phyloP scores from a whole-genome alignment of 495 filamentous ascomycete genomes.

The Xylaria castorea region DNA sequence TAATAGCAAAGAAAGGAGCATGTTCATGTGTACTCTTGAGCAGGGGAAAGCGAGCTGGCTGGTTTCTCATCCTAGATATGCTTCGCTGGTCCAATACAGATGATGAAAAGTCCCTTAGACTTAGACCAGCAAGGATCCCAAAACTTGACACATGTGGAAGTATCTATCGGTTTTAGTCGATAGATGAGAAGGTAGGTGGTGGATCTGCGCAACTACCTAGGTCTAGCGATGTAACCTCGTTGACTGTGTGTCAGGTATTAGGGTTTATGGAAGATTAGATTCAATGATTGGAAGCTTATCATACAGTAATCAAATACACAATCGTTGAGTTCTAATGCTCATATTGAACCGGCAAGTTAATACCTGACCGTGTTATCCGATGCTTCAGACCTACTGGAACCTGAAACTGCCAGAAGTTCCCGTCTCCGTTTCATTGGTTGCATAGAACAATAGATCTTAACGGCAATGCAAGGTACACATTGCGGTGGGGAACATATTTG shows the following conservation, averaged over 20 bases:
- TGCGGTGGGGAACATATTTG: neutral
- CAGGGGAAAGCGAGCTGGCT: conserved; percentile 10
- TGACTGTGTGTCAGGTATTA: neutral
- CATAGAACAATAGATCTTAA: neutral
- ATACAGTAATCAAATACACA: neutral
- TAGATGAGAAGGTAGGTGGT: neutral
- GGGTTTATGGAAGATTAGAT: neutral
- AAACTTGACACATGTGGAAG: neutral
- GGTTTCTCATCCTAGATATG: neutral
- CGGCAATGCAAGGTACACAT: neutral
- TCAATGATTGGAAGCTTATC: neutral
- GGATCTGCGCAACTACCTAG: neutral
- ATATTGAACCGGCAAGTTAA: neutral
- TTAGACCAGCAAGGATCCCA: neutral
- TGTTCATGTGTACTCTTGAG: conserved; percentile 16
- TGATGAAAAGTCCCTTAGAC: neutral
- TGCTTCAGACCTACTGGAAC: neutral
- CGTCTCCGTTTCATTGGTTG: neutral
- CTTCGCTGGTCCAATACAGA: neutral
- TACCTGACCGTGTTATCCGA: neutral
- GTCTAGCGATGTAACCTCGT: neutral
- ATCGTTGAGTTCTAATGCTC: neutral
- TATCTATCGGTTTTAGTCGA: neutral
- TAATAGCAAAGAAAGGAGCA: conserved; percentile 1
- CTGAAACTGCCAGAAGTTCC: neutral